Evolutionary conservation across 805 yeast species (phyloP).

Genomic region (Scheffersomyces coipomensis): DNA sequence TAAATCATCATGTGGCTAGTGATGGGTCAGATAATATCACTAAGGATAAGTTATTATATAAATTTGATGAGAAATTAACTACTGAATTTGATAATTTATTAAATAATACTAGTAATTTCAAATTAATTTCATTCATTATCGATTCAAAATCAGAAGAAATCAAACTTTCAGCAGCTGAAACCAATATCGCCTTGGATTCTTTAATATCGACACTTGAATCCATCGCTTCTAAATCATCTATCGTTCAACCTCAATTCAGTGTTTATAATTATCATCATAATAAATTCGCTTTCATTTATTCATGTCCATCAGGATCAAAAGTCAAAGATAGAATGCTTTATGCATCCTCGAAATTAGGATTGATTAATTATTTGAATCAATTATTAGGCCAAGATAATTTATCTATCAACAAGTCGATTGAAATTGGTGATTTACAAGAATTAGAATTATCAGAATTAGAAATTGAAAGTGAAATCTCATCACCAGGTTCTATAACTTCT

Average conservation of each 20-base stretch:
- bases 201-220: slow-evolving; percentile 19
- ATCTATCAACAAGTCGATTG: slow-evolving; percentile 48
- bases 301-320: slow-evolving; percentile 88
- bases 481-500: slow-evolving; percentile 7
- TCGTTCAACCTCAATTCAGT: slow-evolving; percentile 55
- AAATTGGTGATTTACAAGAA: slow-evolving; percentile 73
- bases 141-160: slow-evolving; percentile 47
- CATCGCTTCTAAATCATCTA: slow-evolving; percentile 20
- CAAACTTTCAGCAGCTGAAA: slow-evolving; percentile 16
- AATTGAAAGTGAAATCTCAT: slow-evolving; percentile 8
- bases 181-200: slow-evolving; percentile 14
- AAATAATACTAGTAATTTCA: slow-evolving; percentile 13
- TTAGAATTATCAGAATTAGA: slow-evolving; percentile 54
- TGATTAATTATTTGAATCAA: slow-evolving; percentile 48
- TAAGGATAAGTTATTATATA: slow-evolving; percentile 15
- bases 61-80: slow-evolving; percentile 25
- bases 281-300: slow-evolving; percentile 62
- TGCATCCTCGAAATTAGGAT: slow-evolving; percentile 74
- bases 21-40: not conserved
- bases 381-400: slow-evolving; percentile 24
- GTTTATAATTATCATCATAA: slow-evolving; percentile 43
- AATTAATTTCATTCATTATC: slow-evolving; percentile 50
- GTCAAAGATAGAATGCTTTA: slow-evolving; percentile 91
- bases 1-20: not conserved
- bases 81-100: slow-evolving; percentile 20